Base-by-base conservation (phyloP, 2,329 filamentous ascomycete species). In the Coniosporium tulheliwenetii region DNA sequence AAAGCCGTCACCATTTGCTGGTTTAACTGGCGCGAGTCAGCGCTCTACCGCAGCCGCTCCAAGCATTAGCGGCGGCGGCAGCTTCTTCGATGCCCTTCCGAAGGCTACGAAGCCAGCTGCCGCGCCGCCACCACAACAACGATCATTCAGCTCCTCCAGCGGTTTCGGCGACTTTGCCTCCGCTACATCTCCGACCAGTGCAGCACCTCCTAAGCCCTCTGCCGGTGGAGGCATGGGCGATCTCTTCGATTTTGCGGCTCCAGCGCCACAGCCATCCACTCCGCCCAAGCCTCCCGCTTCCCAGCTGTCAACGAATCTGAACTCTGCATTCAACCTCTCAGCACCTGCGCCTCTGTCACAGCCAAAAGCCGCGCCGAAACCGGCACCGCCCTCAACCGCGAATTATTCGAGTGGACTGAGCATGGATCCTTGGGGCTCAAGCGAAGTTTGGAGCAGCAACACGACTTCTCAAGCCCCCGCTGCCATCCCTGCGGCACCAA, bases 271-370 rank as follows among this genome's bases (percentile, higher is more conserved):
- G 39, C 60, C 34, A 48, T 16, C 54, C 26, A 56, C 58, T 46
- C 61, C 51, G 51, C 47, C 53, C 15, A 49, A 53, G 35, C 53
- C 55, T 13, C 54, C 59, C 10, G 49, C 57, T 3, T 48, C 59
- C n/a, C 45, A 53, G 33, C 53, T 54, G 16, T 52, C 52, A 30
- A 52, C 54, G 39, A 60, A 64, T 14, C 57, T 71, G 26, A 71
- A 61, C 53, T 91, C 84, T 2, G 79, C 85, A 5, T 95, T 95
- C 63, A 93, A 93, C 55, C 74, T 93, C 7, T 85, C 82, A 1
- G 53, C 63, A 47, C 53, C 70, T 57, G 55, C 61, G 52, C 48
- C 67, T 2, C 52, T 63, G 0, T 49, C 65, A 10, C 57, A 44
- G 35, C 46, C 49, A n/a, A 7, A 30, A 38, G 44, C 54, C 30